phyloP scores from a whole-genome alignment of 23 red algal species.

The Agarophyton chilense region DNA sequence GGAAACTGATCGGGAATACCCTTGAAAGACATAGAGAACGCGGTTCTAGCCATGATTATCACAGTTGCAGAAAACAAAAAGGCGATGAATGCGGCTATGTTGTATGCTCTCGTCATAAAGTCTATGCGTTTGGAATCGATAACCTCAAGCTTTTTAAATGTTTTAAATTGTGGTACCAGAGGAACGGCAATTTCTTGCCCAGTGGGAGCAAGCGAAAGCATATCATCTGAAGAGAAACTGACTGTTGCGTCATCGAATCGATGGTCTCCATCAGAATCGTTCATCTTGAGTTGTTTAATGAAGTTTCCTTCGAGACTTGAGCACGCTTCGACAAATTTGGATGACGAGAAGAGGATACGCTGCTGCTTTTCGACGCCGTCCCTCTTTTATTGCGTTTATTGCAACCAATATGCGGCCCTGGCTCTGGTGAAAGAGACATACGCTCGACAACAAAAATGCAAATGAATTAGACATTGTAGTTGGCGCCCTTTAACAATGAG shows the following conservation, averaged over 20 bases:
- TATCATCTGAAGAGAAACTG: slow-evolving; percentile 45
- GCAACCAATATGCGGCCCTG: too few species aligned
- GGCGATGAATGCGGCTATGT: slow-evolving; percentile 20
- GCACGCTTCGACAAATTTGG: background rate
- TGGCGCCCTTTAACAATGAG: slow-evolving; percentile 3
- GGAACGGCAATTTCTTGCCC: slow-evolving; percentile 44
- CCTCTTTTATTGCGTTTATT: too few species aligned
- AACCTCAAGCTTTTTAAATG: slow-evolving; percentile 66
- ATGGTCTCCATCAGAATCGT: slow-evolving; percentile 6
- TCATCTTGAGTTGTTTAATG: background rate
- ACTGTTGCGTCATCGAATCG: slow-evolving; percentile 17
- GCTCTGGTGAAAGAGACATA: background rate
- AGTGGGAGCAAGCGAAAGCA: slow-evolving; percentile 38
- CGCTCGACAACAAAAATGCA: background rate
- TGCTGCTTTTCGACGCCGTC: background rate
- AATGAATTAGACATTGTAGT: background rate
- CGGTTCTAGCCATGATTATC: slow-evolving; percentile 38
- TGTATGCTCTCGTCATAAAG: slow-evolving; percentile 28
- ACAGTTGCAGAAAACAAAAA: slow-evolving; percentile 20
- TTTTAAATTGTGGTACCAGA: background rate
- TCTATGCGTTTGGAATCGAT: slow-evolving; percentile 50
- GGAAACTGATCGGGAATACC: slow-evolving; percentile 10
- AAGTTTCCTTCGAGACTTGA: background rate
- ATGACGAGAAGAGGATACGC: background rate
- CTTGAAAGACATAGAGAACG: slow-evolving; percentile 10